Evolutionary conservation across 2,329 filamentous ascomycete genomes (phyloP).

Genomic region (Chaetothyriales sp.): DNA sequence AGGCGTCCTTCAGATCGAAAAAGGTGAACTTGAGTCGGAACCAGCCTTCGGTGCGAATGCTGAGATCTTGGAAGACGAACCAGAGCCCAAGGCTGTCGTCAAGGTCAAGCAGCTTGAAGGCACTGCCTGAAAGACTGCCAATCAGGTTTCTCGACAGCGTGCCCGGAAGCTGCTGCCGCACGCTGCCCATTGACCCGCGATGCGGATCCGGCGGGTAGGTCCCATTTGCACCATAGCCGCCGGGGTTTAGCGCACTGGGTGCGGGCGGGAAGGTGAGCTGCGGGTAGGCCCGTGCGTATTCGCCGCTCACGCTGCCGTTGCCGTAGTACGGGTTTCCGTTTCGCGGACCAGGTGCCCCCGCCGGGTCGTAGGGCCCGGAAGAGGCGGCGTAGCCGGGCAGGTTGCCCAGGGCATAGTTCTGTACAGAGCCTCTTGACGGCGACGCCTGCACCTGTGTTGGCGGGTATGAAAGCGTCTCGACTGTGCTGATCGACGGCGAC

Average conservation of each 20-base stretch:
- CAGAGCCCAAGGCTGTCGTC: constrained; percentile 76
- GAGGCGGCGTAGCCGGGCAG: neutral
- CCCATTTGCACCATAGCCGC: neutral
- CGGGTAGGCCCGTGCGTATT: constrained; percentile 22
- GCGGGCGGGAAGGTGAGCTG: constrained; percentile 41
- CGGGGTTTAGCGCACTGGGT: constrained; percentile 26
- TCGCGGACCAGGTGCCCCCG: neutral
- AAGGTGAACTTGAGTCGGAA: constrained; percentile 76
- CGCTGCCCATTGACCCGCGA: neutral
- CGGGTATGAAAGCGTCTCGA: constrained; percentile 5
- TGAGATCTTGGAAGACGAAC: constrained; percentile 93
- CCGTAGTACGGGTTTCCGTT: neutral
- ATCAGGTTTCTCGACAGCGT: constrained; percentile 86
- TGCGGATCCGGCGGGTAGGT: neutral
- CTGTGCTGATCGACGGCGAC: constrained; percentile 11
- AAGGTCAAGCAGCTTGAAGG: constrained; percentile 67
- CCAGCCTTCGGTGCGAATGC: constrained; percentile 78
- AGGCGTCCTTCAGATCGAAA: constrained; percentile 58
- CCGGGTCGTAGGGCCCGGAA: neutral
- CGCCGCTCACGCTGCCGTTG: neutral
- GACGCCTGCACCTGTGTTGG: neutral
- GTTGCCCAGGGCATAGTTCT: neutral
- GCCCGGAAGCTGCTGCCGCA: neutral
- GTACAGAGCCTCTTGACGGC: neutral
- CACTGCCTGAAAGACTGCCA: constrained; percentile 77